phyloP scores from a whole-genome alignment of 352 stramenopile genomes.

The Chrysophaeum taylorii region DNA sequence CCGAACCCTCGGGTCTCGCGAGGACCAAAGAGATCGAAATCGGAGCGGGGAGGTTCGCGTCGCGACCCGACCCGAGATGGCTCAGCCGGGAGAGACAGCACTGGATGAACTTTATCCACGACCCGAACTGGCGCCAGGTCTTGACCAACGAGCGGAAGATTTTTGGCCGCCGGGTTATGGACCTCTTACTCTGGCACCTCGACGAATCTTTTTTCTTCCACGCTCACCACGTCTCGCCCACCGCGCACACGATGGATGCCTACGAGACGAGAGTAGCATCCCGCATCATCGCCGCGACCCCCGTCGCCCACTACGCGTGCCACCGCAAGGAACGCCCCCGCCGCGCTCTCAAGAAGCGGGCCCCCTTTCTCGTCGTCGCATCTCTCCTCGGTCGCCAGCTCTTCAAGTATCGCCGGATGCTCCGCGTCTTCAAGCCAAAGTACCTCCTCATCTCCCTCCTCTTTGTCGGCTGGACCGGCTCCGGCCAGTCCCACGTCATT shows the following conservation, averaged over 20 bases:
- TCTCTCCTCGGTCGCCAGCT: neutral
- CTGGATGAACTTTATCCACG: too few species aligned
- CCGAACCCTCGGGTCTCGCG: too few species aligned
- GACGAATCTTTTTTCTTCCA: neutral
- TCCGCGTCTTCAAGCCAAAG: neutral
- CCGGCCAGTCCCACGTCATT: neutral
- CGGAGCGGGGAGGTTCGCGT: too few species aligned
- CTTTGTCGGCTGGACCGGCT: constrained; percentile 4
- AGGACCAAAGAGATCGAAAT: too few species aligned
- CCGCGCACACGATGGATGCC: constrained; percentile 7
- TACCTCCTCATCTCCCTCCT: constrained; percentile 2
- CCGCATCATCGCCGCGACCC: neutral
- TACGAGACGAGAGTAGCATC: neutral
- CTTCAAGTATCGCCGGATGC: neutral
- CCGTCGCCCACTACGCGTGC: neutral
- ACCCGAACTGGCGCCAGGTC: too few species aligned
- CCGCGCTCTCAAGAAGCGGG: neutral
- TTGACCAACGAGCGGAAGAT: too few species aligned
- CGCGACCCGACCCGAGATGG: too few species aligned
- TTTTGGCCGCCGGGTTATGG: too few species aligned
- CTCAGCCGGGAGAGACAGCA: too few species aligned
- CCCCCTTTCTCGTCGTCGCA: neutral
- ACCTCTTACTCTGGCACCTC: neutral
- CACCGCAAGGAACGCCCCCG: neutral
- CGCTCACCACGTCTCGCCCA: constrained; percentile 4